A percentile compares a stretch with the other conserved stretches of the same genome.
These are phyloP conservation scores for Pinguiococcus pyrenoidosus DNA, from an alignment of 108 stramenopile species.

Conservation along the genomic window DNA sequence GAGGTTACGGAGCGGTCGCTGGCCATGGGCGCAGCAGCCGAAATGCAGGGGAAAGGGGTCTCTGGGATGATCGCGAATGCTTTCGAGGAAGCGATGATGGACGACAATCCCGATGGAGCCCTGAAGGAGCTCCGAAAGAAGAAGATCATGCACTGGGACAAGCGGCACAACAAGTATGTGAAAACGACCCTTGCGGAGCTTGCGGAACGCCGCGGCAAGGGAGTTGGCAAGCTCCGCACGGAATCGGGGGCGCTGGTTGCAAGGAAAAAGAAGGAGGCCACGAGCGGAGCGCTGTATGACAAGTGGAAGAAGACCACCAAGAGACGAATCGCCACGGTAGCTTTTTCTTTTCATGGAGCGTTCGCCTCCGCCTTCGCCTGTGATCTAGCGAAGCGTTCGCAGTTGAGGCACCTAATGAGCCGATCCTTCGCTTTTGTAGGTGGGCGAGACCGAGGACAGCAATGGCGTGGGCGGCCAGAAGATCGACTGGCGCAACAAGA, in stretches of 20 bases:
- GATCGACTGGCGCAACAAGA: no score
- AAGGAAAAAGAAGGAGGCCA: slow-evolving; percentile 31
- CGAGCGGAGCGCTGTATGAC: slow-evolving; percentile 68
- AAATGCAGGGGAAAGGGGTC: slow-evolving; percentile 6
- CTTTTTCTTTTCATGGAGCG: no score
- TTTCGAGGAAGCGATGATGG: slow-evolving; percentile 72
- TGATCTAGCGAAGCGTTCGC: no score
- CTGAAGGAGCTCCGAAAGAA: slow-evolving; percentile 70
- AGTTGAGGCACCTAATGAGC: no score
- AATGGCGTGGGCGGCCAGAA: no score
- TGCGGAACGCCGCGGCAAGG: slow-evolving; percentile 7
- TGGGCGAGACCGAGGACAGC: no score
- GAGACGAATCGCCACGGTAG: slow-evolving; percentile 45
- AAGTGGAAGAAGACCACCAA: slow-evolving; percentile 93
- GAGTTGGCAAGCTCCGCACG: slow-evolving; percentile 1
- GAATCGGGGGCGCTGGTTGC: slow-evolving; percentile 19
- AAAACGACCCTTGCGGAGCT: slow-evolving; percentile 38
- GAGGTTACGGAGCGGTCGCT: neutral
- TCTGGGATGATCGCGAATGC: slow-evolving; percentile 31
- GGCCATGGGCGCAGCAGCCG: neutral
- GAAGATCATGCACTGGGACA: slow-evolving; percentile 91
- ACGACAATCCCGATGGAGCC: slow-evolving; percentile 85
- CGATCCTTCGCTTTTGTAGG: no score
- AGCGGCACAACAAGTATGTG: slow-evolving; percentile 72
- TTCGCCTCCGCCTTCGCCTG: no score